phyloP scores from a whole-genome alignment of 345 rosid genomes.

The Salix dunnii region DNA sequence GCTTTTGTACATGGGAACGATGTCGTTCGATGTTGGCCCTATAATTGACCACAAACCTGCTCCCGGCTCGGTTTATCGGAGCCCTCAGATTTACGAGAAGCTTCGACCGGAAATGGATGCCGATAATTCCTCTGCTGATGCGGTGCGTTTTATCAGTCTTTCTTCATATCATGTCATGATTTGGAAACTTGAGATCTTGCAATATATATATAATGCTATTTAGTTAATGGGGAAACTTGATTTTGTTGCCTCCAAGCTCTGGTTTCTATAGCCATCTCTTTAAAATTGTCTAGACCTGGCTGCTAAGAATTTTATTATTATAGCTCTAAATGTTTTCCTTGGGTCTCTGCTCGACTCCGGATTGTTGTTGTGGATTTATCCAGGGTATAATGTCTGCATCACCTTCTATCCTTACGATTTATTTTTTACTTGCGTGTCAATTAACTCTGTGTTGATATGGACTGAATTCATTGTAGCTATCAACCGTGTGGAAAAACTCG shows the following conservation, averaged over 20 bases:
- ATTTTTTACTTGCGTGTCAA: background rate
- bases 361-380: background rate
- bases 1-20: conserved; percentile 93
- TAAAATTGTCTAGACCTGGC: background rate
- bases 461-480: conserved; percentile 46
- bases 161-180: background rate
- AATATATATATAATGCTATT: background rate
- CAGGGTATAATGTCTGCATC: background rate
- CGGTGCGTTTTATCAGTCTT: conserved; percentile 42
- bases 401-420: background rate
- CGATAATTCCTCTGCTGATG: conserved; percentile 89
- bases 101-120: conserved; percentile 83
- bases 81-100: conserved; percentile 86
- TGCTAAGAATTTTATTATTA: background rate
- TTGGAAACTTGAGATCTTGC: conserved; percentile 17
- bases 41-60: conserved; percentile 57
- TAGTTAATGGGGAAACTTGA: background rate
- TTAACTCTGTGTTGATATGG: background rate
- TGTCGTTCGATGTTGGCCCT: conserved; percentile 77
- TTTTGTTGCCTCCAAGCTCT: background rate
- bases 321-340: background rate
- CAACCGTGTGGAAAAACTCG: conserved; percentile 84
- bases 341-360: background rate
- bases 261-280: background rate
- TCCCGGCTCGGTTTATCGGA: conserved; percentile 84